Conservation (phyloP, 805 yeast species). For the Yamadazyma philogaea region DNA sequence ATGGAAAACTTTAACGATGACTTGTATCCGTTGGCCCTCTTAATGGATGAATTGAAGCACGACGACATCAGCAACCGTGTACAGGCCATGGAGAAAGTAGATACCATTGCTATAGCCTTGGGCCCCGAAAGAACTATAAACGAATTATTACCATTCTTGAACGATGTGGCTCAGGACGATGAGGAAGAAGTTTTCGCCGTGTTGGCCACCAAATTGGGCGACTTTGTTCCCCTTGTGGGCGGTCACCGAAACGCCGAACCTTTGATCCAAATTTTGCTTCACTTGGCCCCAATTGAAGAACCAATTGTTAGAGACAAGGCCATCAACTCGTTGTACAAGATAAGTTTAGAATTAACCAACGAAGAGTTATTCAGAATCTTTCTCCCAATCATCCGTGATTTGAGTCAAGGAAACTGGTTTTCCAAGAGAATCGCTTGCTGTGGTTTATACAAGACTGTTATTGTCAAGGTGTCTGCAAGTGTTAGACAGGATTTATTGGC, state of each 20-base stretch:
- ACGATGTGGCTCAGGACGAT: constrained; percentile 89
- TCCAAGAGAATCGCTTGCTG: constrained; percentile 88
- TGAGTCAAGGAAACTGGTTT: constrained; percentile 92
- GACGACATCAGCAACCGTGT: constrained; percentile 94
- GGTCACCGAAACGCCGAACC: constrained; percentile 60
- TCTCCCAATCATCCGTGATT: constrained; percentile 70
- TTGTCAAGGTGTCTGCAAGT: constrained; percentile 53
- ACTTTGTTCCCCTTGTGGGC: constrained; percentile 85
- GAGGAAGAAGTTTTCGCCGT: constrained; percentile 97
- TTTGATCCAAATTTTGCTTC: constrained; percentile 63
- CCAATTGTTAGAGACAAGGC: constrained; percentile 96
- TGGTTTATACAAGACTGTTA: constrained; percentile 74
- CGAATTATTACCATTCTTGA: constrained; percentile 87
- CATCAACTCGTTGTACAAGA: constrained; percentile 72
- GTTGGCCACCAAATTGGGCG: constrained; percentile 85
- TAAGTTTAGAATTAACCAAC: constrained; percentile 59
- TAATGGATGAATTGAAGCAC: constrained; percentile 95
- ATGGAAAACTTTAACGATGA: constrained; percentile 51
- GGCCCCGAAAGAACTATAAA: constrained; percentile 90
- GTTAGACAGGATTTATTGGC: constrained; percentile 61
- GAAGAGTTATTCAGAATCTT: constrained; percentile 65
- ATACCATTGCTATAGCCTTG: constrained; percentile 90
- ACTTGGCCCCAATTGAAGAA: constrained; percentile 89
- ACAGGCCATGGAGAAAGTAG: constrained; percentile 89
- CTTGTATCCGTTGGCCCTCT: constrained; percentile 88